Conservation (phyloP, 1,284 basidiomycete genomes). For the Gymnopus androsaceus region DNA sequence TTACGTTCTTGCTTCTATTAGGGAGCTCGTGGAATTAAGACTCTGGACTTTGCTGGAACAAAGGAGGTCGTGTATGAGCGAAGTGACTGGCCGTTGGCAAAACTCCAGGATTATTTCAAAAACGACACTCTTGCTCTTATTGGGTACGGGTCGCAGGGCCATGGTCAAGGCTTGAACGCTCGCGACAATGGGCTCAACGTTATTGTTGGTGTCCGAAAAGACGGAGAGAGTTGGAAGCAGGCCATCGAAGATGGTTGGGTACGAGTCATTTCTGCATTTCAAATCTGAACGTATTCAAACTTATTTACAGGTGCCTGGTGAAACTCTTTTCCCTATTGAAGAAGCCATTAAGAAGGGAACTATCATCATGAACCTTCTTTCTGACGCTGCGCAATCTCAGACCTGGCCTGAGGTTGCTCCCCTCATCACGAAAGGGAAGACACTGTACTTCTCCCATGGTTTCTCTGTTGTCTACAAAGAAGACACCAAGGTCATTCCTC, state of each 20-base stretch:
- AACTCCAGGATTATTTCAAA: constrained; percentile 99
- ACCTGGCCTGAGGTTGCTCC: constrained; percentile 91
- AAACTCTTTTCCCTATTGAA: constrained; percentile 98
- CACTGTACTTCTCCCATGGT: constrained; percentile 99
- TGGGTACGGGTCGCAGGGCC: constrained; percentile 98
- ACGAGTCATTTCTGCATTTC: constrained; percentile 24
- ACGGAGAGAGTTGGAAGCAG: constrained; percentile 95
- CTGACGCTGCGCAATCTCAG: constrained; percentile 96
- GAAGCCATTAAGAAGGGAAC: constrained; percentile 96
- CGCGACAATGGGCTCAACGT: constrained; percentile 99
- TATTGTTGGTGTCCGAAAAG: constrained; percentile 97
- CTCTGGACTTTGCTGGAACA: constrained; percentile 96
- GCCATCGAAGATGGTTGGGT: constrained; percentile 98
- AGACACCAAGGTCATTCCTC: constrained; percentile 92
- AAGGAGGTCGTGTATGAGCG: constrained; percentile 98
- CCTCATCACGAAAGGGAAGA: constrained; percentile 98
- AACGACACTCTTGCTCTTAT: constrained; percentile 99
- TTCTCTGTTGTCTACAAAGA: constrained; percentile 99
- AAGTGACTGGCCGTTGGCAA: constrained; percentile 96
- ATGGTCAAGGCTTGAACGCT: constrained; percentile 98
- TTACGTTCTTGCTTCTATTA: constrained; percentile 25
- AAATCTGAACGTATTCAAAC: not conserved
- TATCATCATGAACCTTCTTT: constrained; percentile 99
- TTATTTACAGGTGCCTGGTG: constrained; percentile 76
- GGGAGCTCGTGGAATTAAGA: constrained; percentile 84